Conservation (phyloP, 805 yeast genomes). For the Nakazawaea wyomingensis region DNA sequence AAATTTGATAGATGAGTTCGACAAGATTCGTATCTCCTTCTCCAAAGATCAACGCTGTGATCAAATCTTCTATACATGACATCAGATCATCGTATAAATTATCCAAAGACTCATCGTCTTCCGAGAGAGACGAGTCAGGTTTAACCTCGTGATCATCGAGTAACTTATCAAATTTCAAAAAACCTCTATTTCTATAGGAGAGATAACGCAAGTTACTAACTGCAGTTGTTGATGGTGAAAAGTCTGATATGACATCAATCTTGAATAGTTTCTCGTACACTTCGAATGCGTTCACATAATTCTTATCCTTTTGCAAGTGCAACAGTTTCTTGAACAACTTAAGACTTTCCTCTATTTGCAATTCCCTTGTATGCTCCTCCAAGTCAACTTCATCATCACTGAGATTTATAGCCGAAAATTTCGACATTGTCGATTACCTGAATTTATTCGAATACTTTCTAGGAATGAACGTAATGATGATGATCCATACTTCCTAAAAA, state of each 20-base stretch:
- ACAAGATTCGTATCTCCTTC: conserved; percentile 61
- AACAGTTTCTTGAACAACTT: conserved; percentile 70
- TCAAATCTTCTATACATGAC: conserved; percentile 52
- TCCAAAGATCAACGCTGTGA: conserved; percentile 58
- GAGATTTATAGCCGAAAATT: conserved; percentile 75
- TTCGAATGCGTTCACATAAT: conserved; percentile 43
- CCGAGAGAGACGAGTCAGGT: conserved; percentile 21
- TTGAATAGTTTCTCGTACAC: conserved; percentile 60
- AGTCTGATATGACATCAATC: conserved; percentile 56
- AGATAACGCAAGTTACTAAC: conserved; percentile 71
- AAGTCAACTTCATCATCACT: conserved; percentile 74
- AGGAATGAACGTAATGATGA: too few species aligned
- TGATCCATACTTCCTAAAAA: too few species aligned
- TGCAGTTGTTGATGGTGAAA: conserved; percentile 53
- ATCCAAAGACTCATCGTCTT: conserved; percentile 17
- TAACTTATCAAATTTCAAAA: conserved; percentile 48
- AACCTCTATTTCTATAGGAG: conserved; percentile 77
- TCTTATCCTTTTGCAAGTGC: conserved; percentile 45
- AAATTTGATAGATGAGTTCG: conserved; percentile 44
- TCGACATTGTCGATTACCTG: conserved; percentile 32
- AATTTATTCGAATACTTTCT: background rate
- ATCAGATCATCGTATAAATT: conserved; percentile 17
- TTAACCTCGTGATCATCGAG: conserved; percentile 19
- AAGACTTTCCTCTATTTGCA: conserved; percentile 85
- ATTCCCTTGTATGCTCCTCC: conserved; percentile 87